Evolutionary conservation across 164 flowering plant genomes (phyloP).

Genomic region (Aristolochia fimbriata): DNA sequence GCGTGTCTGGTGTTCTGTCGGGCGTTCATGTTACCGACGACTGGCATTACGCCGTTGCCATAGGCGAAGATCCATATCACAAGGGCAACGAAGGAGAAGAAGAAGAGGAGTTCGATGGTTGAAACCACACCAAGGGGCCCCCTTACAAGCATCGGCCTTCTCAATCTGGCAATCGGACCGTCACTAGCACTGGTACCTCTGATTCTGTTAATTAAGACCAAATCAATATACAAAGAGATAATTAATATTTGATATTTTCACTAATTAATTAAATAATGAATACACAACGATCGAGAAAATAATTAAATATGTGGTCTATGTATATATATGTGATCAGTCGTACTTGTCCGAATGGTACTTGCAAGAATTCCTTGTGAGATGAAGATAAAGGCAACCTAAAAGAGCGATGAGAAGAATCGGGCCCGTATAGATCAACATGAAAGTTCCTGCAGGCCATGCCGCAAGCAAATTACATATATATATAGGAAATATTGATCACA

Average conservation of each 20-base stretch:
- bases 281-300: too few species aligned
- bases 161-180: conserved; percentile 16
- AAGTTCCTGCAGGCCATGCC: conserved; percentile 23
- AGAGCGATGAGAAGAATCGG: conserved; percentile 48
- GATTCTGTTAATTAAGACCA: neutral
- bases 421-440: conserved; percentile 31
- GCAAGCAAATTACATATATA: too few species aligned
- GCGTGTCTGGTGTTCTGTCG: conserved; percentile 6
- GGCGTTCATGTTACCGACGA: conserved; percentile 13
- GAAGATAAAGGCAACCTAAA: conserved; percentile 58
- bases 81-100: conserved; percentile 57
- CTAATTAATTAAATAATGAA: too few species aligned
- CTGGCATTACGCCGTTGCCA: conserved; percentile 11
- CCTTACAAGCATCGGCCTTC: conserved; percentile 41
- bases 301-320: too few species aligned
- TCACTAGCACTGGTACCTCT: too few species aligned
- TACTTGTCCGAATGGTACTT: neutral
- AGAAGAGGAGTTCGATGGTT: conserved; percentile 37
- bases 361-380: conserved; percentile 8
- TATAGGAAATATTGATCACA: too few species aligned
- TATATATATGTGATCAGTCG: too few species aligned
- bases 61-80: conserved; percentile 46
- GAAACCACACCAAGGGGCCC: conserved; percentile 78
- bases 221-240: too few species aligned
- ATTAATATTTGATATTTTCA: too few species aligned